Percentiles rank a stretch among this genome's conserved stretches.
Conservation (phyloP, 208 protist genomes). For the Wallacemonas sp. region DNA sequence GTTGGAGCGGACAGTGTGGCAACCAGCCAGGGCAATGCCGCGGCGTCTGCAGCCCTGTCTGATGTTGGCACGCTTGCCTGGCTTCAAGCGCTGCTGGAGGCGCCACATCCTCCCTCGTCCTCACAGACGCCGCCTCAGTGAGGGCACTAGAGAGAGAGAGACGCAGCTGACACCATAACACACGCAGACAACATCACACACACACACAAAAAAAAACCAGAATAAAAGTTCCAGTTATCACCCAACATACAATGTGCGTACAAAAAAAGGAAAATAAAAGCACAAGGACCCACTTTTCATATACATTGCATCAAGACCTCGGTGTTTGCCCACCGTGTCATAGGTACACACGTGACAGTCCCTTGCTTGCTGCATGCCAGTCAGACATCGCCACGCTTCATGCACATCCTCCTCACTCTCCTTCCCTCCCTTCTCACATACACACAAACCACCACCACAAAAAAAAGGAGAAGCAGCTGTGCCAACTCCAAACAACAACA, state of each 20-base stretch:
- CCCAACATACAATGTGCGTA: background rate
- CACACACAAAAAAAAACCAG: background rate
- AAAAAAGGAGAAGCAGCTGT: too few species aligned
- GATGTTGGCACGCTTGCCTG: constrained; percentile 1
- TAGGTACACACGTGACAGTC: too few species aligned
- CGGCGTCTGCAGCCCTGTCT: background rate
- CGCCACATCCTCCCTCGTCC: background rate
- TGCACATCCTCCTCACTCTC: too few species aligned
- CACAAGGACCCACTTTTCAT: background rate
- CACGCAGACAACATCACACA: background rate
- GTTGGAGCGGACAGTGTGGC: background rate
- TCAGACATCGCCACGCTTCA: too few species aligned
- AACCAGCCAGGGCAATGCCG: background rate
- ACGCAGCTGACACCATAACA: background rate
- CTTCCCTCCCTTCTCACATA: too few species aligned
- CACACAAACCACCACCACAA: too few species aligned
- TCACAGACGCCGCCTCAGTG: background rate
- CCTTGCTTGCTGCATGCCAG: too few species aligned
- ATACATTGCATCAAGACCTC: too few species aligned
- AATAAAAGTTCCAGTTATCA: too few species aligned
- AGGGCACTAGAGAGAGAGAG: background rate
- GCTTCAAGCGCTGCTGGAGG: constrained; percentile 8
- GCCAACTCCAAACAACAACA: too few species aligned
- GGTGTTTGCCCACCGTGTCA: too few species aligned
- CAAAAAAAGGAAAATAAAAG: background rate